A percentile compares a stretch with the other conserved stretches of the same genome.
These are phyloP conservation scores for Venturiaceae sp. DNA, from an alignment of 2,329 filamentous ascomycete genomes.

Conservation along the genomic window DNA sequence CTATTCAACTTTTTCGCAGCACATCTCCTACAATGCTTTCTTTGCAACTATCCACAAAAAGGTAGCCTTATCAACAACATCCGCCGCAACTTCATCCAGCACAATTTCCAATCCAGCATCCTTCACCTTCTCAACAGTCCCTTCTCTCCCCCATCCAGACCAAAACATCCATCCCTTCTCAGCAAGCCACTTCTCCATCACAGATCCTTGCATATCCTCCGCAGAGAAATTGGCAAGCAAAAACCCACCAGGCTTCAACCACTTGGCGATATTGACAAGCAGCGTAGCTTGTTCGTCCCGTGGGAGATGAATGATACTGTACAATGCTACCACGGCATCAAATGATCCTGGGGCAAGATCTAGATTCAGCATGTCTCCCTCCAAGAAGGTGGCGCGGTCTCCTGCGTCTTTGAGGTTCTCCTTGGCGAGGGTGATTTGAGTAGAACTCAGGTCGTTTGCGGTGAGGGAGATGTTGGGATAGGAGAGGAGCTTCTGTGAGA, in stretches of 20 bases:
- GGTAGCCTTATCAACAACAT: slow-evolving; percentile 14
- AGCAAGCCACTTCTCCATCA: slow-evolving; percentile 22
- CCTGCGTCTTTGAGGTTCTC: slow-evolving; percentile 12
- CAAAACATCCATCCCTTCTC: slow-evolving; percentile 26
- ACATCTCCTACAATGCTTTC: slow-evolving; percentile 9
- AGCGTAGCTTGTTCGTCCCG: slow-evolving; percentile 39
- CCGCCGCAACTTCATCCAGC: slow-evolving; percentile 13
- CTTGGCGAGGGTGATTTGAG: slow-evolving; percentile 27
- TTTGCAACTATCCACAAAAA: slow-evolving; percentile 22
- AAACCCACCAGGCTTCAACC: slow-evolving; percentile 43
- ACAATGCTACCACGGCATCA: slow-evolving; percentile 42
- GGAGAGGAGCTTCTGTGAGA: slow-evolving; percentile 17
- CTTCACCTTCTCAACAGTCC: slow-evolving; percentile 12
- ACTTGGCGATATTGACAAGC: slow-evolving; percentile 32
- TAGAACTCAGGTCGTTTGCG: slow-evolving; percentile 32
- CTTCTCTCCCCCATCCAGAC: slow-evolving; percentile 28
- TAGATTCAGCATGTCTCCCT: slow-evolving; percentile 34
- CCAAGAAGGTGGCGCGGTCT: slow-evolving; percentile 17
- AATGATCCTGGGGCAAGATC: slow-evolving; percentile 26
- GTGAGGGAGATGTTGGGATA: slow-evolving; percentile 19
- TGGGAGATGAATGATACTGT: slow-evolving; percentile 47
- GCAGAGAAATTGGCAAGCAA: slow-evolving; percentile 39
- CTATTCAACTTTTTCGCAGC: no score
- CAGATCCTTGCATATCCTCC: slow-evolving; percentile 12
- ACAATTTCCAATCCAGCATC: slow-evolving; percentile 14